phyloP scores from a whole-genome alignment of 2,329 filamentous ascomycete genomes.

The Pleoardoris graminearum region DNA sequence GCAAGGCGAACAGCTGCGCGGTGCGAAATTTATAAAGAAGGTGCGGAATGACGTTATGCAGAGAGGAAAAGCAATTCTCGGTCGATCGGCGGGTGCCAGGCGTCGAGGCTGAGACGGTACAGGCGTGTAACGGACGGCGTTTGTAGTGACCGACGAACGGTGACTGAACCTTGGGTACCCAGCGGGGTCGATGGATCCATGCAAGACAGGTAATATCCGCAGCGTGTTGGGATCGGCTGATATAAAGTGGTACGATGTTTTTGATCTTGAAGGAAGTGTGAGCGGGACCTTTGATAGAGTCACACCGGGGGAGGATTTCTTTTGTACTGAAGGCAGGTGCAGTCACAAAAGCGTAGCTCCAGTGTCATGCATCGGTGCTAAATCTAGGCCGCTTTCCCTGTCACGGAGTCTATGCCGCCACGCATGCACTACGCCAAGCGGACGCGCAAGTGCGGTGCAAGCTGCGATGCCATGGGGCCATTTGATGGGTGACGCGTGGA shows the following conservation, averaged over 20 bases:
- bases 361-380: slow-evolving; percentile 28
- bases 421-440: slow-evolving; percentile 22
- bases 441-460: slow-evolving; percentile 7
- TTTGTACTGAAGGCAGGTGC: slow-evolving; percentile 26
- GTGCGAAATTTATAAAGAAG: slow-evolving; percentile 8
- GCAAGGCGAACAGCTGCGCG: background rate
- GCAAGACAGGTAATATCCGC: slow-evolving; percentile 9
- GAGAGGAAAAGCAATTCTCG: background rate
- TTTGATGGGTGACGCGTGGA: background rate
- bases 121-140: background rate
- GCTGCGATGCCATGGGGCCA: background rate
- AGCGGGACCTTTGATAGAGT: slow-evolving; percentile 5
- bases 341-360: slow-evolving; percentile 10
- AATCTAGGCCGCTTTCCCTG: slow-evolving; percentile 29
- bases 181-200: slow-evolving; percentile 11
- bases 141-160: slow-evolving; percentile 17
- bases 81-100: slow-evolving; percentile 6
- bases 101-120: slow-evolving; percentile 1
- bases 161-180: slow-evolving; percentile 16
- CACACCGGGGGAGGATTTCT: slow-evolving; percentile 21
- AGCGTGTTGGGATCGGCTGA: slow-evolving; percentile 7
- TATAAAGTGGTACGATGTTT: background rate
- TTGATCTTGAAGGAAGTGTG: slow-evolving; percentile 4
- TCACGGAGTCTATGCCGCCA: slow-evolving; percentile 31
- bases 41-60: slow-evolving; percentile 2